These are phyloP conservation scores for Naganishia kalamii DNA, from an alignment of 768 basidiomycete genomes.

Conservation along the genomic window DNA sequence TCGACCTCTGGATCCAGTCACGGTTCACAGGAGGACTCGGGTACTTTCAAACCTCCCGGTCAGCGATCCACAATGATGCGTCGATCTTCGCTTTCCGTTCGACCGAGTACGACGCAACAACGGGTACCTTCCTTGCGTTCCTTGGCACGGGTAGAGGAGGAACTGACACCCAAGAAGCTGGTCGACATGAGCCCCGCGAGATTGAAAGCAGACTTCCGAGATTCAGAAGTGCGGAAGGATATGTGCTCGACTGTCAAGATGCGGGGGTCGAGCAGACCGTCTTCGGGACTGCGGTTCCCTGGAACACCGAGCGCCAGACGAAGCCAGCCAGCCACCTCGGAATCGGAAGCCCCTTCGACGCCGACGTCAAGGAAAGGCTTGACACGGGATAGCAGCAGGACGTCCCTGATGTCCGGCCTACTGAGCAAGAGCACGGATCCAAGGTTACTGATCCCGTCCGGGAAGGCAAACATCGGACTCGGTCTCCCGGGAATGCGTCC, in stretches of 20 bases:
- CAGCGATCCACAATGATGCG: not conserved
- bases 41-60: not conserved
- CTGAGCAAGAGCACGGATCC: slow-evolving; percentile 9
- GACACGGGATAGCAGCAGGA: not conserved
- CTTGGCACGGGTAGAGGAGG: not conserved
- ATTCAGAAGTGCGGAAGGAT: not conserved
- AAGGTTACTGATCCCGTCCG: not conserved
- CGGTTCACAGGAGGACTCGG: not conserved
- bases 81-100: slow-evolving; percentile 2
- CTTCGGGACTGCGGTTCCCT: not conserved
- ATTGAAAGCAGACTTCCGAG: slow-evolving; percentile 1
- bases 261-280: not conserved
- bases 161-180: slow-evolving; percentile 4
- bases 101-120: not conserved
- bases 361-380: not conserved
- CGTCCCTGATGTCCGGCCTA: not conserved
- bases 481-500: not conserved
- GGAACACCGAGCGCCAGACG: not conserved
- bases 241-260: slow-evolving; percentile 5
- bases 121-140: slow-evolving; percentile 4
- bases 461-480: slow-evolving; percentile 1
- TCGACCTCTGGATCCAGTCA: slow-evolving; percentile 10
- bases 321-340: not conserved
- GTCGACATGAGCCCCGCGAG: slow-evolving; percentile 13
- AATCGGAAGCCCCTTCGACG: not conserved